A percentile compares a stretch with the other conserved stretches of the same genome.
These are phyloP conservation scores for Phytophthora aleatoria DNA, from an alignment of 352 stramenopile species.

Conservation along the genomic window DNA sequence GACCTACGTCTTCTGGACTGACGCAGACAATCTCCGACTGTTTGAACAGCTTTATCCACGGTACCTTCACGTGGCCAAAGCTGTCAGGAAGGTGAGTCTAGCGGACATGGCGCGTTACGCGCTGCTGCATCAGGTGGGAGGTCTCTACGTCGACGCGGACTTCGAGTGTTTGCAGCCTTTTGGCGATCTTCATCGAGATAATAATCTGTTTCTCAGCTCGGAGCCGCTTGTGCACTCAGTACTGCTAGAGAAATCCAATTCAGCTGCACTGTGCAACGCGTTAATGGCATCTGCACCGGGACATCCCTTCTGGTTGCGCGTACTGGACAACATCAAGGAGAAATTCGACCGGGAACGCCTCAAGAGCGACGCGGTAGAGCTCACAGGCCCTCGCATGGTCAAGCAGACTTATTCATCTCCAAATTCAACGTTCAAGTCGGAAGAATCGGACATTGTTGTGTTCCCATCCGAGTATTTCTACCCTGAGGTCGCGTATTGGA, in stretches of 20 bases:
- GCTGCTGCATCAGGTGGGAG: conserved; percentile 52
- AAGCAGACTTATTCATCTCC: conserved; percentile 44
- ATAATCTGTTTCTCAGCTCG: conserved; percentile 53
- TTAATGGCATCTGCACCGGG: conserved; percentile 54
- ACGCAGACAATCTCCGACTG: conserved; percentile 56
- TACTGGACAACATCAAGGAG: conserved; percentile 52
- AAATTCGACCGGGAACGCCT: conserved; percentile 41
- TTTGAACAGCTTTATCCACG: conserved; percentile 54
- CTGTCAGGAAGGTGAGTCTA: conserved; percentile 50
- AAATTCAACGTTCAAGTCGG: neutral
- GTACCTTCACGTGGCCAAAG: conserved; percentile 45
- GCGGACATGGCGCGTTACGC: conserved; percentile 63
- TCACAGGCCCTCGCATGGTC: conserved; percentile 57
- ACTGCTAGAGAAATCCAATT: conserved; percentile 43
- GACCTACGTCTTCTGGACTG: conserved; percentile 66
- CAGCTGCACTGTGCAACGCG: conserved; percentile 52
- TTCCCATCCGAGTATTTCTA: conserved; percentile 58
- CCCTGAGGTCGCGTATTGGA: conserved; percentile 60
- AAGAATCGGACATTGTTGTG: conserved; percentile 25
- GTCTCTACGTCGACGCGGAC: conserved; percentile 58
- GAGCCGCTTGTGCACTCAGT: conserved; percentile 49
- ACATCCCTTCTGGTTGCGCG: conserved; percentile 56
- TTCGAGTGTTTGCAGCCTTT: conserved; percentile 58
- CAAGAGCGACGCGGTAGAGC: conserved; percentile 36
- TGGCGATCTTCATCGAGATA: conserved; percentile 34